A percentile compares a stretch with the other conserved stretches of the same genome.
Evolutionary conservation across 306 rosid species (phyloP).

Genomic region (Cicer arietinum): DNA sequence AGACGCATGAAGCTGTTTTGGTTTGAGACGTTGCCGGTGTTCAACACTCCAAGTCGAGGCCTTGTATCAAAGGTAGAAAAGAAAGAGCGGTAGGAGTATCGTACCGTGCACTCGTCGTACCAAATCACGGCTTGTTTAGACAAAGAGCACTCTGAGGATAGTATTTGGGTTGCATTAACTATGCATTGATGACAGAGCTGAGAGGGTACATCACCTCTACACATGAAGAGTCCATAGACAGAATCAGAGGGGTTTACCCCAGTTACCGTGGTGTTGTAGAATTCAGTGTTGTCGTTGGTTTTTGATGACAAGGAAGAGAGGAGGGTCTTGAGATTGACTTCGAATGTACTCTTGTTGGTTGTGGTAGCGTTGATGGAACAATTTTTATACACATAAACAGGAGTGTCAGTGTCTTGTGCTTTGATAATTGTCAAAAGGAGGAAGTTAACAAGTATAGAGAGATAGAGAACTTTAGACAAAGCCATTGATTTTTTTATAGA

Average conservation of each 20-base stretch:
- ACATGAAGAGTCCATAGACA: background rate
- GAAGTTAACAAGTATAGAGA: background rate
- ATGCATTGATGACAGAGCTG: background rate
- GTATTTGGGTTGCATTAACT: background rate
- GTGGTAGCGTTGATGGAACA: background rate
- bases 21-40: background rate
- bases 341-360: background rate
- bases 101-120: background rate
- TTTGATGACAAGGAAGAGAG: background rate
- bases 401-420: background rate
- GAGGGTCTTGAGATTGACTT: background rate
- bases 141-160: background rate
- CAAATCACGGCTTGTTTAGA: background rate
- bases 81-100: background rate
- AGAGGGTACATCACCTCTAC: background rate
- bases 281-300: background rate
- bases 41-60: accelerated
- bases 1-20: background rate
- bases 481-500: background rate
- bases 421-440: background rate
- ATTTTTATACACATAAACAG: background rate
- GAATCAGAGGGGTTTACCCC: background rate
- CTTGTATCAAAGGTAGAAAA: background rate
- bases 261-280: background rate
- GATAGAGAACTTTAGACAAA: background rate